Conservation (phyloP, 192 early-diverging fungal genomes). For the Endogone sp. region DNA sequence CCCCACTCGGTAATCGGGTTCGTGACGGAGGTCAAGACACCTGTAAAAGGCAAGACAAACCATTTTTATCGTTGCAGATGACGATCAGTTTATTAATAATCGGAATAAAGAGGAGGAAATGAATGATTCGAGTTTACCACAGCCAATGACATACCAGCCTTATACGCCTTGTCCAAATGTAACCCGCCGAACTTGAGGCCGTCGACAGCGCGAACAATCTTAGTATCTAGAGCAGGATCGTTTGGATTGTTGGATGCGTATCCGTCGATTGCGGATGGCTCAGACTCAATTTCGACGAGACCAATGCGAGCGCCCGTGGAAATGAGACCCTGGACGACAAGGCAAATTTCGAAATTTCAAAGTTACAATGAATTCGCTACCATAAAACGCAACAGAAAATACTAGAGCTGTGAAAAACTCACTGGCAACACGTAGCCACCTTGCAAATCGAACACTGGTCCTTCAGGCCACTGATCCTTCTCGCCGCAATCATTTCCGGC, state of each 20-base stretch:
- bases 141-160: slow-evolving; percentile 44
- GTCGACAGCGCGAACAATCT: slow-evolving; percentile 47
- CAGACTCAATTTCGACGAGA: slow-evolving; percentile 60
- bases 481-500: slow-evolving; percentile 28
- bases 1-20: slow-evolving; percentile 35
- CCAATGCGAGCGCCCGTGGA: slow-evolving; percentile 54
- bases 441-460: slow-evolving; percentile 47
- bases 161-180: slow-evolving; percentile 51
- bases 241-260: slow-evolving; percentile 18
- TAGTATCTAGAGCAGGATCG: slow-evolving; percentile 17
- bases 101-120: too few species aligned
- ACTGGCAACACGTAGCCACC: slow-evolving; percentile 56
- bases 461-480: slow-evolving; percentile 21
- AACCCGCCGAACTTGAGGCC: slow-evolving; percentile 60
- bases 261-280: slow-evolving; percentile 58
- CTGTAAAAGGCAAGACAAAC: slow-evolving; percentile 5
- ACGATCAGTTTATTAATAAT: too few species aligned
- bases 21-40: slow-evolving; percentile 54
- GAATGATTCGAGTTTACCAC: too few species aligned
- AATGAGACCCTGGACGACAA: slow-evolving; percentile 39
- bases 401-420: slow-evolving; percentile 9
- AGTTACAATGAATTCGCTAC: too few species aligned
- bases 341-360: not conserved
- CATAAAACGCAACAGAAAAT: not conserved
- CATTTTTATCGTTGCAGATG: too few species aligned